These are phyloP conservation scores for Parastagonospora nodorum DNA, from an alignment of 2,329 filamentous ascomycete species.

Conservation along the genomic window DNA sequence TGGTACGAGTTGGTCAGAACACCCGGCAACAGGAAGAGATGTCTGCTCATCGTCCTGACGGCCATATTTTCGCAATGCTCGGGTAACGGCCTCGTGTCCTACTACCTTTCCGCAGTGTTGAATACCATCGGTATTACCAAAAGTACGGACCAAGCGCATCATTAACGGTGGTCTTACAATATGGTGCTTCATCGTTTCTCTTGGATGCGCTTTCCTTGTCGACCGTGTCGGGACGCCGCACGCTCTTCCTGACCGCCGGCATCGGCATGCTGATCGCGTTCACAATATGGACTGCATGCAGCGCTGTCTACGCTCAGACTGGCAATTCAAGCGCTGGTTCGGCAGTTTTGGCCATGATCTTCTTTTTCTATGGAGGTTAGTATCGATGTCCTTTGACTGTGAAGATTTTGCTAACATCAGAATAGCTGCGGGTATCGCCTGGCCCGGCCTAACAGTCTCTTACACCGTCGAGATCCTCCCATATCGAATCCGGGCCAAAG, in stretches of 20 bases:
- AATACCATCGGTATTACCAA: conserved; percentile 27
- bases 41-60: conserved; percentile 18
- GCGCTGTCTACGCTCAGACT: conserved; percentile 18
- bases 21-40: conserved; percentile 22
- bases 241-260: conserved; percentile 39
- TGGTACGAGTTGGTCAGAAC: conserved; percentile 23
- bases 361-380: conserved; percentile 47
- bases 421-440: conserved; percentile 35
- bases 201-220: conserved; percentile 36
- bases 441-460: conserved; percentile 57
- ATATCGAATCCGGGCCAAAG: conserved; percentile 54
- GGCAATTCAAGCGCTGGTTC: conserved; percentile 37
- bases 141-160: conserved; percentile 45
- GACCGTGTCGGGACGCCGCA: conserved; percentile 39
- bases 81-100: conserved; percentile 19
- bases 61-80: conserved; percentile 23
- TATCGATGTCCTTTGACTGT: neutral
- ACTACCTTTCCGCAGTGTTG: conserved; percentile 19
- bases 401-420: conserved; percentile 51
- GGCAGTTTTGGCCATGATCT: conserved; percentile 57
- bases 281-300: conserved; percentile 35
- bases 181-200: conserved; percentile 63
- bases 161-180: conserved; percentile 62
- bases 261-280: conserved; percentile 41
- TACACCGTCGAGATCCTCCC: conserved; percentile 57